These are phyloP conservation scores for Hevea brasiliensis DNA, from an alignment of 345 rosid genomes.

Conservation along the genomic window DNA sequence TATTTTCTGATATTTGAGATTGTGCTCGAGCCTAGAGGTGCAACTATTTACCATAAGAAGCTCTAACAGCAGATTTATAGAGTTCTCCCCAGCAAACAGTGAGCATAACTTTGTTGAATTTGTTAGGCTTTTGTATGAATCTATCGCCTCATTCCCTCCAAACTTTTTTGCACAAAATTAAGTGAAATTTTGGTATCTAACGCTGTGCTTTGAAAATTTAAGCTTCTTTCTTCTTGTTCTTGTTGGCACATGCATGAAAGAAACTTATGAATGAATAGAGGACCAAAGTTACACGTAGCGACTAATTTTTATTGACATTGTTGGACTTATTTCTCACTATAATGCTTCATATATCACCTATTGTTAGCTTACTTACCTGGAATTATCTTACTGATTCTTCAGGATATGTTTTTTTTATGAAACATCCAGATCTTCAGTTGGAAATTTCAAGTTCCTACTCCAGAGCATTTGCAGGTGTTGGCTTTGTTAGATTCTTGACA, in stretches of 20 bases:
- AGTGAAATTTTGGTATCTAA: neutral
- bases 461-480: neutral
- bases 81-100: neutral
- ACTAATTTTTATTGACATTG: neutral
- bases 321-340: neutral
- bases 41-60: neutral
- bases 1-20: neutral
- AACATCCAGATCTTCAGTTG: neutral
- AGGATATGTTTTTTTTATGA: slow-evolving; percentile 12
- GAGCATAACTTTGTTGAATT: neutral
- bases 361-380: neutral
- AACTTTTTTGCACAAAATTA: too few relatives aligned
- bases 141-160: neutral
- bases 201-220: neutral
- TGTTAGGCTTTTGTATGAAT: neutral
- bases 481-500: slow-evolving; percentile 3
- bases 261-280: neutral
- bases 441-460: neutral
- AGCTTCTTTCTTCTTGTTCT: neutral
- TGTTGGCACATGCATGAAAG: neutral
- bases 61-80: neutral
- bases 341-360: neutral
- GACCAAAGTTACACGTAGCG: neutral
- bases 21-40: neutral
- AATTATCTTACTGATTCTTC: neutral